Evolutionary conservation across 176 grass and related monocot genomes (phyloP).

Genomic region (Calamus simplicifolius): DNA sequence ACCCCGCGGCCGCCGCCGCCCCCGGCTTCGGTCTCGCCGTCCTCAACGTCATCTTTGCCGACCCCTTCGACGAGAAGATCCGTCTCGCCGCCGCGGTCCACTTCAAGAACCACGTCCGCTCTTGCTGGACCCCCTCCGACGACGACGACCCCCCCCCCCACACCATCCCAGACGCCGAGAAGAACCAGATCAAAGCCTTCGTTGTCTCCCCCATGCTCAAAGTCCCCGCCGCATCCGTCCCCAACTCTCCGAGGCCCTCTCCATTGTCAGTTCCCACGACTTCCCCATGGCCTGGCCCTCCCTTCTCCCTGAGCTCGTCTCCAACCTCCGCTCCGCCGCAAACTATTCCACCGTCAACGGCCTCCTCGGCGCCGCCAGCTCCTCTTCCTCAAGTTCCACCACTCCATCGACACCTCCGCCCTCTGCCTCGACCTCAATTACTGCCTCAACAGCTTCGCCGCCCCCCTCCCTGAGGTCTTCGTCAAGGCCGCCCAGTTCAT

Average conservation of each 20-base stretch:
- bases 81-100: slow-evolving; percentile 62
- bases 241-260: slow-evolving; percentile 64
- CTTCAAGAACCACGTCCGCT: slow-evolving; percentile 80
- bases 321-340: slow-evolving; percentile 44
- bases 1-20: no score
- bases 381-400: slow-evolving; percentile 80
- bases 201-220: slow-evolving; percentile 78
- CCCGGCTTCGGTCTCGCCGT: no score
- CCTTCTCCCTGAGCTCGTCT: slow-evolving; percentile 67
- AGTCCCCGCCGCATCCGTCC: slow-evolving; percentile 49
- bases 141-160: slow-evolving; percentile 26
- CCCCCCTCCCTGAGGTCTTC: slow-evolving; percentile 76
- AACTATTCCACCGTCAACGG: slow-evolving; percentile 59
- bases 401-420: slow-evolving; percentile 63
- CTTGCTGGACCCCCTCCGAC: slow-evolving; percentile 39
- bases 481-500: slow-evolving; percentile 55
- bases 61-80: slow-evolving; percentile 44
- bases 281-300: slow-evolving; percentile 67
- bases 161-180: slow-evolving; percentile 41
- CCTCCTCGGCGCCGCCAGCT: slow-evolving; percentile 51
- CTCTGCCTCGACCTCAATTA: slow-evolving; percentile 92
- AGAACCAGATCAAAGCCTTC: slow-evolving; percentile 53
- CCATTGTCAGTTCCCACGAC: slow-evolving; percentile 49
- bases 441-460: slow-evolving; percentile 65
- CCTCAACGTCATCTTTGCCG: background rate